A percentile compares a stretch with the other conserved stretches of the same genome.
Conservation (phyloP, 805 yeast species). For the Brettanomyces sp. region DNA sequence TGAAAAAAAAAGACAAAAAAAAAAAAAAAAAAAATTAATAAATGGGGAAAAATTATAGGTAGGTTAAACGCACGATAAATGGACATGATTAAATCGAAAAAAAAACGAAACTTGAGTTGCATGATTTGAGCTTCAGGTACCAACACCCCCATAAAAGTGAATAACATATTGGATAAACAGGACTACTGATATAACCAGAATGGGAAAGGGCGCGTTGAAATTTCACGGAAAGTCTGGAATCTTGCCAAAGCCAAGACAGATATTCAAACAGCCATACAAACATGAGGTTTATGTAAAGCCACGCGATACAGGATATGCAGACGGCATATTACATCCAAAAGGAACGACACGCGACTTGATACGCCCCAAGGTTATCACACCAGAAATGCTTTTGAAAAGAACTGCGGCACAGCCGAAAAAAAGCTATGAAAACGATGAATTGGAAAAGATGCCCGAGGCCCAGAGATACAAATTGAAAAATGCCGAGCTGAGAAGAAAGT, state of each 20-base stretch:
- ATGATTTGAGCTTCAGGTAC: no score
- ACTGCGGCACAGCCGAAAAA: slow-evolving; percentile 41
- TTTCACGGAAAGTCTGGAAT: slow-evolving; percentile 70
- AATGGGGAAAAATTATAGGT: background rate
- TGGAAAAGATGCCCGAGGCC: slow-evolving; percentile 25
- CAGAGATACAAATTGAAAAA: slow-evolving; percentile 40
- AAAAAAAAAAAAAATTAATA: background rate
- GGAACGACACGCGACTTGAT: slow-evolving; percentile 50
- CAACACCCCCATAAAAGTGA: no score
- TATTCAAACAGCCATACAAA: slow-evolving; percentile 59
- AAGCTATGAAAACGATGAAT: slow-evolving; percentile 21
- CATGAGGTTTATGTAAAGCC: slow-evolving; percentile 41
- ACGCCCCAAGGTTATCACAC: slow-evolving; percentile 44
- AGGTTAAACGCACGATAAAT: background rate
- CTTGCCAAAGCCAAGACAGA: slow-evolving; percentile 67
- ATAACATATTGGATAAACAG: no score
- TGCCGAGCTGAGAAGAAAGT: slow-evolving; percentile 64
- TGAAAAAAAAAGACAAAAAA: background rate
- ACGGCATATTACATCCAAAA: slow-evolving; percentile 57
- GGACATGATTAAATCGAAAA: background rate
- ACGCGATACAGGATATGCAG: slow-evolving; percentile 59
- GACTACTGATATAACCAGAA: slow-evolving; percentile 6
- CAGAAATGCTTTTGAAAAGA: slow-evolving; percentile 46
- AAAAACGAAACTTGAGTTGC: no score
- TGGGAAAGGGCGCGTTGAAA: slow-evolving; percentile 43